Evolutionary conservation across 2,329 filamentous ascomycete species (phyloP).

Genomic region (Myrmaecium sp.): DNA sequence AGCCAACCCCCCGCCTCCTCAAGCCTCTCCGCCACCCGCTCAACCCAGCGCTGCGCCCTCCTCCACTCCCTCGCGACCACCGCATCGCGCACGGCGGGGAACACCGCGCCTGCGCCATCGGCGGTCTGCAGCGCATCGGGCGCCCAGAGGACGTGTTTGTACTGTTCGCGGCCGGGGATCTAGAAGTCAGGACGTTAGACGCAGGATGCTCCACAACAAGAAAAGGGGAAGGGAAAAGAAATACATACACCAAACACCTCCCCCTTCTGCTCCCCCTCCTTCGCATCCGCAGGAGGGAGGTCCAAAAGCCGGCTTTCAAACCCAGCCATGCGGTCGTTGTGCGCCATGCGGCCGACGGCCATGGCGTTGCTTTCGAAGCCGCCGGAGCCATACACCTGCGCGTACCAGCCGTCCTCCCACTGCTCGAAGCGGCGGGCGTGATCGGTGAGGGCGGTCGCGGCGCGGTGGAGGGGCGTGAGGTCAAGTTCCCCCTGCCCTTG

Average conservation of each 20-base stretch:
- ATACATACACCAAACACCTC: conserved; percentile 38
- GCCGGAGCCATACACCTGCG: conserved; percentile 48
- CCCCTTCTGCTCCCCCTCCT: conserved; percentile 27
- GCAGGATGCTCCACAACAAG: conserved; percentile 1
- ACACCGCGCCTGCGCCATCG: conserved; percentile 44
- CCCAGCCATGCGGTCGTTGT: conserved; percentile 61
- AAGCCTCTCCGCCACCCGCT: conserved; percentile 55
- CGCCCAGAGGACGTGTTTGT: conserved; percentile 82
- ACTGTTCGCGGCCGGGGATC: conserved; percentile 74
- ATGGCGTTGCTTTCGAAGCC: conserved; percentile 61
- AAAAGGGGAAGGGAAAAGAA: conserved; percentile 4
- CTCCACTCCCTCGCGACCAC: conserved; percentile 56
- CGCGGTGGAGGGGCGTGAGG: conserved; percentile 43
- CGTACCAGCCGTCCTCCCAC: conserved; percentile 68
- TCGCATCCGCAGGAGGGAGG: conserved; percentile 36
- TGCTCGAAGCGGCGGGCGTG: conserved; percentile 49
- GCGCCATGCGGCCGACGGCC: conserved; percentile 49
- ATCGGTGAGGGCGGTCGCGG: conserved; percentile 41
- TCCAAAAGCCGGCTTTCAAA: conserved; percentile 81
- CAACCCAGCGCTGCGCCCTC: conserved; percentile 47
- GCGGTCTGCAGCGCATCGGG: conserved; percentile 62
- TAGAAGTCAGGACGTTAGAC: conserved; percentile 7
- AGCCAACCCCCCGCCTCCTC: conserved; percentile 39
- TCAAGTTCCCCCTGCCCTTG: conserved; percentile 34
- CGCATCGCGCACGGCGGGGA: conserved; percentile 74